Base-by-base conservation (phyloP, 2,329 filamentous ascomycete species). In the Alternaria sp. region DNA sequence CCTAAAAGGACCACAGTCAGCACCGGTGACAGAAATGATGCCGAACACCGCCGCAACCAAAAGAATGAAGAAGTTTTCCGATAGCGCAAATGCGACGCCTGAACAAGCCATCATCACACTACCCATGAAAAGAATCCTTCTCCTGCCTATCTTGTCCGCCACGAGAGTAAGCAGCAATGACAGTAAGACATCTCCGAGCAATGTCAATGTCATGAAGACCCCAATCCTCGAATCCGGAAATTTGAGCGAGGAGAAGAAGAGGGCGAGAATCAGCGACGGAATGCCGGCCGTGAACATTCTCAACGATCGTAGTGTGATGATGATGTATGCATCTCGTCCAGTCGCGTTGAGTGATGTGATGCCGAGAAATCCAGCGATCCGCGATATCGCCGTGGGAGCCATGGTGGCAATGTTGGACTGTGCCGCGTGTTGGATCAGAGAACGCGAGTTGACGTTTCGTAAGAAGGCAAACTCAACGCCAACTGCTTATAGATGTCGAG, bases 291-390 rank as follows among this genome's bases (percentile, higher is more conserved):
- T 72, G 61, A 79, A 78, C 76, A 79, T 78, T 63, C 77, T 75
- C 26, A 77, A 51, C 15, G 69, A 74, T 30, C 77, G 74, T 25
- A 78, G 64, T 5, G 65, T 67, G 67, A 89, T 88, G 54, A 81
- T 77, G 47, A 81, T 70, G 60, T 79, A 79, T 17, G 77, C 77
- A 74, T 80, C 78, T 46, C 67, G 64, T 63, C 77, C 77, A 9
- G 74, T 76, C n/a, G 70, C 69, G 47, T 70, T 69, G 47, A 79
- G 65, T 17, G 77, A 77, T 25, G 69, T 68, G 23, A 78, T 57
- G 17, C 78, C 78, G 28, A 80, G 71, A 47, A 78, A 79, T 13
- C 55, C 46, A 26, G 74, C 54, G 40, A 76, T 61, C 30, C 71
- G 72, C 15, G 68, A 64, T 47, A 74, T 28, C 36, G 73, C 44